phyloP scores from a whole-genome alignment of 164 flowering plant genomes.

The Magnolia changhungtana region DNA sequence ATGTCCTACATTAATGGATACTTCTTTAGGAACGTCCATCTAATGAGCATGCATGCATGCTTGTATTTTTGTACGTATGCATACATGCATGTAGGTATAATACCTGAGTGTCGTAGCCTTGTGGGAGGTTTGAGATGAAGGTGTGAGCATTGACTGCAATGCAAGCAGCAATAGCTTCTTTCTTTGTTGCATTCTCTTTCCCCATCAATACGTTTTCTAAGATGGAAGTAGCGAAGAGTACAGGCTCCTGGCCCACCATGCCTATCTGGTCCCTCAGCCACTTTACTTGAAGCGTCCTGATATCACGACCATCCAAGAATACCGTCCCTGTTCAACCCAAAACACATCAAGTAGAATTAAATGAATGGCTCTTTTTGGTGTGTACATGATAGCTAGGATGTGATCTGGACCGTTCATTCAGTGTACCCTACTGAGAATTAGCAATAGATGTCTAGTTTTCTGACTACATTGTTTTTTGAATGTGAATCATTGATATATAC shows the following conservation, averaged over 20 bases:
- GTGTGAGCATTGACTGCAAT: slow-evolving; percentile 59
- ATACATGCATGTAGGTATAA: neutral
- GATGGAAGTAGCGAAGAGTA: slow-evolving; percentile 57
- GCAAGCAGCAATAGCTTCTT: slow-evolving; percentile 64
- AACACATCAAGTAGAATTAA: neutral
- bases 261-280: slow-evolving; percentile 73
- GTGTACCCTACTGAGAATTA: too few species aligned
- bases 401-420: too few species aligned
- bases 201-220: slow-evolving; percentile 79
- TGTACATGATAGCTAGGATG: too few species aligned
- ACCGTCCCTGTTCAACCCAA: slow-evolving; percentile 32
- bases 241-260: slow-evolving; percentile 82
- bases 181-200: slow-evolving; percentile 55
- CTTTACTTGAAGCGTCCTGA: slow-evolving; percentile 61
- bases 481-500: too few species aligned
- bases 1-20: too few species aligned
- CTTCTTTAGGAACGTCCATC: too few species aligned
- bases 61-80: neutral
- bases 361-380: too few species aligned
- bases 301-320: slow-evolving; percentile 60
- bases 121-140: slow-evolving; percentile 63
- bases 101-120: slow-evolving; percentile 73
- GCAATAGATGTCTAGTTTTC: too few species aligned
- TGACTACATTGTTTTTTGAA: too few species aligned
- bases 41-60: too few species aligned